Percentiles rank a stretch among this genome's conserved stretches.
phyloP scores from a whole-genome alignment of 345 rosid genomes.

The Dimocarpus longan region DNA sequence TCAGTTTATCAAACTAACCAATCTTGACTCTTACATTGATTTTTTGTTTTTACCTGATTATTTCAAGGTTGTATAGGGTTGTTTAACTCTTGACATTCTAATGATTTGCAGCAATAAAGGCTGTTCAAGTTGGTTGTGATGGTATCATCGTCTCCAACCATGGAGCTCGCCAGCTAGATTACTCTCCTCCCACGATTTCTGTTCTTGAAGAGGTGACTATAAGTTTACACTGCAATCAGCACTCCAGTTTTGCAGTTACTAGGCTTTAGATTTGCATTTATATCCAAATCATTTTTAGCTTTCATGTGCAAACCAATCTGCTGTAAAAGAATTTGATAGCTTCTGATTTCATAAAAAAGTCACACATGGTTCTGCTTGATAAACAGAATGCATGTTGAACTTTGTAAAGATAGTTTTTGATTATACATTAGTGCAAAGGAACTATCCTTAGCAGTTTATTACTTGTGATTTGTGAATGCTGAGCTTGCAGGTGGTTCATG shows the following conservation, averaged over 20 bases:
- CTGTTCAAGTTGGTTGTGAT: constrained; percentile 63
- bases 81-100: constrained; percentile 4
- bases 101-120: constrained; percentile 58
- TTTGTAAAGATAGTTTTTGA: background rate
- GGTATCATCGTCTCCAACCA: constrained; percentile 85
- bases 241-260: background rate
- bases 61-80: background rate
- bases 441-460: background rate
- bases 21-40: background rate
- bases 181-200: constrained; percentile 63
- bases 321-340: too few species aligned
- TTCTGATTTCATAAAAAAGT: too few species aligned
- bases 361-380: background rate
- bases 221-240: background rate
- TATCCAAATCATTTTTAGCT: background rate
- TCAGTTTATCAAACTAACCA: too few species aligned
- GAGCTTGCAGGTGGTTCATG: constrained; percentile 63
- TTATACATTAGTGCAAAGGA: background rate
- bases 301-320: too few species aligned
- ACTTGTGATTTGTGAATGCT: background rate
- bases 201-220: constrained; percentile 67
- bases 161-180: constrained; percentile 81
- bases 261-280: too few species aligned
- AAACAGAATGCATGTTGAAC: background rate
- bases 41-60: background rate